Conservation (phyloP, 2,329 filamentous ascomycete species). For the Colletotrichum cuscutae region DNA sequence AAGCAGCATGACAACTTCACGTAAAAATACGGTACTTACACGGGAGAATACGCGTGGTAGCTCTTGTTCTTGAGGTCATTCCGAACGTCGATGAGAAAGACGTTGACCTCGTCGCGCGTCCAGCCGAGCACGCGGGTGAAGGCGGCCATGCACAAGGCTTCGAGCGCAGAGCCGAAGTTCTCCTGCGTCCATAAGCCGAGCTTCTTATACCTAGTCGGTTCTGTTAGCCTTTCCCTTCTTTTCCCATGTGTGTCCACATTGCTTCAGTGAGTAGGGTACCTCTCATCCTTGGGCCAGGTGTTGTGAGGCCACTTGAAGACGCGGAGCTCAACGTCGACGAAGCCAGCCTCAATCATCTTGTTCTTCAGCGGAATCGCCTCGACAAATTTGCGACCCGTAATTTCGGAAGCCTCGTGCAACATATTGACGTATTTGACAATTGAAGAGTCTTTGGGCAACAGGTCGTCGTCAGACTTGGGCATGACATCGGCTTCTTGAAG, state of each 20-base stretch:
- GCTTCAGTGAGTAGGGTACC: no score
- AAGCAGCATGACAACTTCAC: no score
- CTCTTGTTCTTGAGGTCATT: conserved; percentile 41
- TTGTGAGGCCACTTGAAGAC: conserved; percentile 61
- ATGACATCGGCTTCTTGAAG: conserved; percentile 54
- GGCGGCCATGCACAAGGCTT: conserved; percentile 42
- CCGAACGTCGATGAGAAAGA: conserved; percentile 44
- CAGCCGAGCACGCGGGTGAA: conserved; percentile 44
- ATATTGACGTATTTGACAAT: conserved; percentile 44
- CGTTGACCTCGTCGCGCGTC: conserved; percentile 43
- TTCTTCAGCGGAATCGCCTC: conserved; percentile 37
- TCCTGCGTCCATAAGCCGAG: conserved; percentile 49
- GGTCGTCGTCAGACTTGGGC: conserved; percentile 53
- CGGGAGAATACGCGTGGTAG: conserved; percentile 46
- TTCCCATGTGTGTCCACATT: no score
- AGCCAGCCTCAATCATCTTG: conserved; percentile 62
- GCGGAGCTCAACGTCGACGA: conserved; percentile 59
- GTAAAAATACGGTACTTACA: conserved; percentile 34
- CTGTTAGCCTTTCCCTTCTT: no score
- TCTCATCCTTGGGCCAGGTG: conserved; percentile 58
- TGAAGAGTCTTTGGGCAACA: conserved; percentile 37
- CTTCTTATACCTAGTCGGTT: conserved; percentile 56
- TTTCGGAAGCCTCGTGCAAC: conserved; percentile 43
- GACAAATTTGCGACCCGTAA: conserved; percentile 43
- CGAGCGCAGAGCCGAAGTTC: conserved; percentile 43